Evolutionary conservation across 2,329 filamentous ascomycete genomes (phyloP), one percentile per base, ranked within the genome.

Genomic region (Colletotrichum gloeosporioides): DNA sequence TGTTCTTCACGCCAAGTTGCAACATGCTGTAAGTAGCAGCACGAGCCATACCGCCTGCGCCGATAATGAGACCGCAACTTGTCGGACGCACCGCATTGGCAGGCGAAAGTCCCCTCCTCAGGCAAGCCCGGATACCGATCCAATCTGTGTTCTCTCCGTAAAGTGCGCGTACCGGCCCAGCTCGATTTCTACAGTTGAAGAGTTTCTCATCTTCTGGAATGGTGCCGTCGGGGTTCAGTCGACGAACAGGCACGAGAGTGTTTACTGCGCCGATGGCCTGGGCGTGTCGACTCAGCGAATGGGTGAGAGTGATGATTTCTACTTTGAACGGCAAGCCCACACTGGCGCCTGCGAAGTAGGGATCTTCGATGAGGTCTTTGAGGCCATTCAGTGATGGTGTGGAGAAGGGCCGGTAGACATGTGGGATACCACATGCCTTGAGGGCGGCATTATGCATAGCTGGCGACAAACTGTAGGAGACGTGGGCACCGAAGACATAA

Each of bases 121-220:
- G 90, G 80, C 93, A 95, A 4, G 93, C 93, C 69, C 93, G 88
- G 57, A 96, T 94, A 7, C 94, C 94, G 39, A 95, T 93, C 93
- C 94, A 96, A 82, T 96, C 94, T 0, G 94, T 96, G 76, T 96
- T 96, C 75, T 96, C 94, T 2, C 94, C 95, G 77, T 95, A 95
- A 0, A 96, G 87, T 0, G 92, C 93, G 77, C 90, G 90, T 8
- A 95, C 90, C 0, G 92, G 90, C 0, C 94, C 94, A 2, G 92
- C 89, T 59, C 91, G 89, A 77, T 93, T 93, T 71, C 91, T 88
- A 75, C 91, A 88, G n/a, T 86, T 84, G 75, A 88, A 88, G 22
- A 89, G 84, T 10, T 91, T 83, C 2, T 88, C 88, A 6, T 91
- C 90, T 34, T 89, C 87, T 1, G 92, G 90, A 1, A 92, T 89